Conservation (phyloP, 768 basidiomycete species). For the Tylopilus vinaceipallidus region DNA sequence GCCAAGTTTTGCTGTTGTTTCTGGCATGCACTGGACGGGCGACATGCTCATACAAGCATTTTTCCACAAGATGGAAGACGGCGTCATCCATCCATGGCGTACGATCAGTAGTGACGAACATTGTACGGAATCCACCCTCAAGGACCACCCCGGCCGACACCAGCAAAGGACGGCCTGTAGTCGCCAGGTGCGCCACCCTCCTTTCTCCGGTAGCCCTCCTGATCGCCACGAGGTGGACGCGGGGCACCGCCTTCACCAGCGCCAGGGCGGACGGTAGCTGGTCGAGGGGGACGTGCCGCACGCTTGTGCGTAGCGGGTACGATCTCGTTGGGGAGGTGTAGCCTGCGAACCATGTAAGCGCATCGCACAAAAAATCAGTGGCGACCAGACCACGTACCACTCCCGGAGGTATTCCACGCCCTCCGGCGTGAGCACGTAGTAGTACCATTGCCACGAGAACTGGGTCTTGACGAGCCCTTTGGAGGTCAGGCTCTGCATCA, state of each 20-base stretch:
- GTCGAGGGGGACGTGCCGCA: slow-evolving; percentile 83
- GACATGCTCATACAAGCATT: slow-evolving; percentile 29
- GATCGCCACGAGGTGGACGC: slow-evolving; percentile 84
- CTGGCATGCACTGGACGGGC: slow-evolving; percentile 29
- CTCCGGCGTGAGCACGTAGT: slow-evolving; percentile 95
- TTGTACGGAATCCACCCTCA: slow-evolving; percentile 45
- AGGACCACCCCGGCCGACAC: slow-evolving; percentile 86
- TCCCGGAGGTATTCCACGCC: slow-evolving; percentile 97
- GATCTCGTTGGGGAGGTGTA: slow-evolving; percentile 93
- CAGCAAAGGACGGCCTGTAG: slow-evolving; percentile 85
- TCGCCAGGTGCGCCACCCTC: slow-evolving; percentile 86
- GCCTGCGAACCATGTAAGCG: slow-evolving; percentile 44
- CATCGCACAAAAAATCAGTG: neutral
- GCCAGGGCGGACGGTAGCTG: slow-evolving; percentile 69
- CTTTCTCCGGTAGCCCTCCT: slow-evolving; percentile 88
- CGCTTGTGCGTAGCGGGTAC: slow-evolving; percentile 98
- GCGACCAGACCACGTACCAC: slow-evolving; percentile 44
- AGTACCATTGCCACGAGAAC: slow-evolving; percentile 99
- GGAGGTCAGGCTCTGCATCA: slow-evolving; percentile 65
- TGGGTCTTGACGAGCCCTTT: slow-evolving; percentile 95
- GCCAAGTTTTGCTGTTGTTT: too few relatives aligned
- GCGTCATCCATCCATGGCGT: neutral
- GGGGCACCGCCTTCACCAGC: slow-evolving; percentile 77
- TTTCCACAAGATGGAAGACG: slow-evolving; percentile 7
- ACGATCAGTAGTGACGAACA: neutral